A percentile compares a stretch with the other conserved stretches of the same genome.
Conservation (phyloP, 2,329 filamentous ascomycete species). For the Penicillium nordicum region DNA sequence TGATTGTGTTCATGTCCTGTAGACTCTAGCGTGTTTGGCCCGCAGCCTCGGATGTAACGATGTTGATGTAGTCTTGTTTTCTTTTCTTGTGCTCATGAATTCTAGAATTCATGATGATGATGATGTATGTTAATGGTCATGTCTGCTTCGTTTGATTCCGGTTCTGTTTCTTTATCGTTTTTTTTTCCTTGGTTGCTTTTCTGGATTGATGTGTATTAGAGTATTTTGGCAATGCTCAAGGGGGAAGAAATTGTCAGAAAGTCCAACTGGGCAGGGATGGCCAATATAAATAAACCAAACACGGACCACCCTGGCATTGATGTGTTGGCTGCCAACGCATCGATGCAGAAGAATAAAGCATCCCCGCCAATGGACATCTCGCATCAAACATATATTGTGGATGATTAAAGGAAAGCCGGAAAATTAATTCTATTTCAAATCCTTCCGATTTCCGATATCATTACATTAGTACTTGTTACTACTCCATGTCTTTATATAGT, state of each 20-base stretch:
- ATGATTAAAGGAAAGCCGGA: neutral
- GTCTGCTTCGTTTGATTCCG: slow-evolving; percentile 3
- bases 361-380: neutral
- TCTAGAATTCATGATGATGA: neutral
- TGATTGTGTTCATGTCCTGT: slow-evolving; percentile 19
- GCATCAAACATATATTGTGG: neutral
- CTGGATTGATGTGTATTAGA: neutral
- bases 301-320: slow-evolving; percentile 21
- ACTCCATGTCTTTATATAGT: neutral
- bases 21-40: slow-evolving; percentile 30
- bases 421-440: neutral
- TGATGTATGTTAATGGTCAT: slow-evolving; percentile 8
- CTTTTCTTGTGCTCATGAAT: neutral
- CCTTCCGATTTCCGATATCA: neutral
- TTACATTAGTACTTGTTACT: neutral
- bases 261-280: neutral
- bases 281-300: slow-evolving; percentile 22
- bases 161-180: slow-evolving; percentile 3
- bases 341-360: neutral
- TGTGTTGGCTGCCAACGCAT: slow-evolving; percentile 21
- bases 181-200: neutral
- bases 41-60: slow-evolving; percentile 48
- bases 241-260: neutral
- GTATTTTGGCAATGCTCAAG: neutral
- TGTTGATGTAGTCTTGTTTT: slow-evolving; percentile 37